Conservation (phyloP, 2,329 filamentous ascomycete species). For the Calonectria henricotiae region DNA sequence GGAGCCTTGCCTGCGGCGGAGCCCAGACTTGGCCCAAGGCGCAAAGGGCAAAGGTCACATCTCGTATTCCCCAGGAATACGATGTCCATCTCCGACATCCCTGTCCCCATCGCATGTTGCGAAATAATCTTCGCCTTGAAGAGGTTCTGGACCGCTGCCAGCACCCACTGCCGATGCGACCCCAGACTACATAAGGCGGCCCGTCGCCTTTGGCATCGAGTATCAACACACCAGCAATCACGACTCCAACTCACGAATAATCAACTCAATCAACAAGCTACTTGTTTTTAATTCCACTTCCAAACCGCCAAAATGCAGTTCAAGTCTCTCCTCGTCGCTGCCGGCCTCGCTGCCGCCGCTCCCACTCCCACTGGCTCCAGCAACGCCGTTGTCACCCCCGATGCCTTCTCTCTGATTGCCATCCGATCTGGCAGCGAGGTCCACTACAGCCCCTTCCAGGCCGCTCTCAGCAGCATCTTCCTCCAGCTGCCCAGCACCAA, state of each 20-base stretch:
- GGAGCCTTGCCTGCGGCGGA: slow-evolving; percentile 17
- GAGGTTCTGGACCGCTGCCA: slow-evolving; percentile 11
- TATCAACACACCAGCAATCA: not conserved
- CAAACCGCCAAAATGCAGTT: slow-evolving; percentile 43
- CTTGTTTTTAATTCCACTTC: not conserved
- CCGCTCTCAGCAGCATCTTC: slow-evolving; percentile 62
- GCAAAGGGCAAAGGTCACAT: not conserved
- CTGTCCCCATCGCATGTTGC: not conserved
- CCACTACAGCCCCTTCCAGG: slow-evolving; percentile 65
- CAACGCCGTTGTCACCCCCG: slow-evolving; percentile 5
- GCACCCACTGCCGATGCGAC: slow-evolving; percentile 5
- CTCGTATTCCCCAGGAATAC: slow-evolving; percentile 3
- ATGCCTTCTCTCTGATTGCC: slow-evolving; percentile 63
- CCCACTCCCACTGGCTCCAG: slow-evolving; percentile 20
- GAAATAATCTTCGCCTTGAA: slow-evolving; percentile 2
- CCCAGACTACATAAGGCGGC: slow-evolving; percentile 13
- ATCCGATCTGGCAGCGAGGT: slow-evolving; percentile 67
- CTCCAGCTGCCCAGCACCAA: slow-evolving; percentile 63
- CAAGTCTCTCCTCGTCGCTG: slow-evolving; percentile 46
- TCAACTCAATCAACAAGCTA: not conserved
- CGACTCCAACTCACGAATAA: not conserved
- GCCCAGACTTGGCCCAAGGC: not conserved
- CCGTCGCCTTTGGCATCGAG: not conserved
- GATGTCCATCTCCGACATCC: slow-evolving; percentile 14
- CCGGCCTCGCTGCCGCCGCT: slow-evolving; percentile 35